Percentiles rank a stretch among this genome's conserved stretches.
Evolutionary conservation across 1,284 basidiomycete genomes (phyloP).

Genomic region (Apiotrichum brassicae): DNA sequence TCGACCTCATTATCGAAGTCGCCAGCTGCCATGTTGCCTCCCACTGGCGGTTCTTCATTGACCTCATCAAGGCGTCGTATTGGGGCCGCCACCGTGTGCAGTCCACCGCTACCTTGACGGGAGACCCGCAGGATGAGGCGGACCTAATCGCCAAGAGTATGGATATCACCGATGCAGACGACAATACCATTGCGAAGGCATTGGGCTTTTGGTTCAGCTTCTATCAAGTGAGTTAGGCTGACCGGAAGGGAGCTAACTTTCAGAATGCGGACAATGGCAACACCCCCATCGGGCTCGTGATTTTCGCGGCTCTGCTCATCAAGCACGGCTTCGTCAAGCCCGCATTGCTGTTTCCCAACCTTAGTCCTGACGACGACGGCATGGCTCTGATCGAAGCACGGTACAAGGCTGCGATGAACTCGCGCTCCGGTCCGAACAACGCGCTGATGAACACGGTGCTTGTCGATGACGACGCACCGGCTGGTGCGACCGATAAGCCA

Average conservation of each 20-base stretch:
- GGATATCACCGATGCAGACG: constrained; percentile 49
- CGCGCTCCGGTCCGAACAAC: constrained; percentile 62
- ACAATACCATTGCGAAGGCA: constrained; percentile 71
- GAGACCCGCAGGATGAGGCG: constrained; percentile 23
- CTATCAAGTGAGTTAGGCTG: constrained; percentile 61
- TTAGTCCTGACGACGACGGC: constrained; percentile 66
- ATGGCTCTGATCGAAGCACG: constrained; percentile 64
- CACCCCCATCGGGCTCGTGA: constrained; percentile 67
- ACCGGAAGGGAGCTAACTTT: not conserved
- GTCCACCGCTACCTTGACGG: constrained; percentile 3
- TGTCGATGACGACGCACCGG: constrained; percentile 56
- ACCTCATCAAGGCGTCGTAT: constrained; percentile 54
- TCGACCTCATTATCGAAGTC: constrained; percentile 90
- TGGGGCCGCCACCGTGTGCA: not conserved
- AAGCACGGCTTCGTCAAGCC: constrained; percentile 78
- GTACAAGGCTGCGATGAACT: constrained; percentile 62
- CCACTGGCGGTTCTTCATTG: constrained; percentile 88
- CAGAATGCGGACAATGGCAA: constrained; percentile 50
- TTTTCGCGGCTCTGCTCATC: constrained; percentile 80
- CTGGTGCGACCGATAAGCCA: constrained; percentile 14
- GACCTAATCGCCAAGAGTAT: constrained; percentile 43
- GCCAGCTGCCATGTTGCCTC: constrained; percentile 72
- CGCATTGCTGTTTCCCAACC: constrained; percentile 64
- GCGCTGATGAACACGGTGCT: constrained; percentile 85
- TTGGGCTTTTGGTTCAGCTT: constrained; percentile 92